Evolutionary conservation across 139 green algal species (phyloP).

Genomic region (Tetraselmis striata): DNA sequence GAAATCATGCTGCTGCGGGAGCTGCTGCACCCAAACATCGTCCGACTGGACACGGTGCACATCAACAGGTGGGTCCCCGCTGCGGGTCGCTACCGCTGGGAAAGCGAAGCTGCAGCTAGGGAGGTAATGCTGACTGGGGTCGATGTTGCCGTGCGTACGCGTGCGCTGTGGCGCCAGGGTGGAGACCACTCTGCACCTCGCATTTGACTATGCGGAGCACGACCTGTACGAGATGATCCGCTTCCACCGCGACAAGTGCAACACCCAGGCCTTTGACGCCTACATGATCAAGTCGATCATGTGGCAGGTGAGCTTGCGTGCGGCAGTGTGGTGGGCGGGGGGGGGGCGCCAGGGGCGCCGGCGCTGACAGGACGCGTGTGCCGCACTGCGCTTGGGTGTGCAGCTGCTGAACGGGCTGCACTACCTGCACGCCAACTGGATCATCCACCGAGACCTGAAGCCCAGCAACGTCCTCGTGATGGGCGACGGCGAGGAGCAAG

Average conservation of each 20-base stretch:
- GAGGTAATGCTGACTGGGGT: background rate
- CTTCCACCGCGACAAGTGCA: constrained; percentile 39
- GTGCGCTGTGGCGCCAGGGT: background rate
- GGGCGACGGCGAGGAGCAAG: constrained; percentile 40
- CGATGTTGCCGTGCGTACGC: no score
- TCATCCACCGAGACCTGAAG: constrained; percentile 77
- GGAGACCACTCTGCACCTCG: constrained; percentile 55
- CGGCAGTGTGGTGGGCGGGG: no score
- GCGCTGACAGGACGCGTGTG: no score
- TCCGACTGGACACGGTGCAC: constrained; percentile 37
- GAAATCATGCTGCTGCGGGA: constrained; percentile 71
- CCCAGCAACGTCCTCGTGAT: constrained; percentile 72
- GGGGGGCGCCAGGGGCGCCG: no score
- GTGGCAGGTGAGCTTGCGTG: constrained; percentile 70
- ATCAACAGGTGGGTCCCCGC: background rate
- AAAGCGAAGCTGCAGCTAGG: no score
- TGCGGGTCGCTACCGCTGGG: no score
- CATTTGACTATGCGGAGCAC: constrained; percentile 71
- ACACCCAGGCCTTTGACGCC: constrained; percentile 28
- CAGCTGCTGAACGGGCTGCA: constrained; percentile 47
- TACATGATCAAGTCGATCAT: constrained; percentile 61
- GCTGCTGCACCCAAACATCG: constrained; percentile 60
- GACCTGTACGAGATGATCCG: constrained; percentile 76
- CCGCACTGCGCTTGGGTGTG: no score
- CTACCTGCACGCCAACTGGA: constrained; percentile 63